Percentiles rank a stretch among this genome's conserved stretches.
Conservation (phyloP, 1,139 yeast genomes). For the Wickerhamiella pararugosa region DNA sequence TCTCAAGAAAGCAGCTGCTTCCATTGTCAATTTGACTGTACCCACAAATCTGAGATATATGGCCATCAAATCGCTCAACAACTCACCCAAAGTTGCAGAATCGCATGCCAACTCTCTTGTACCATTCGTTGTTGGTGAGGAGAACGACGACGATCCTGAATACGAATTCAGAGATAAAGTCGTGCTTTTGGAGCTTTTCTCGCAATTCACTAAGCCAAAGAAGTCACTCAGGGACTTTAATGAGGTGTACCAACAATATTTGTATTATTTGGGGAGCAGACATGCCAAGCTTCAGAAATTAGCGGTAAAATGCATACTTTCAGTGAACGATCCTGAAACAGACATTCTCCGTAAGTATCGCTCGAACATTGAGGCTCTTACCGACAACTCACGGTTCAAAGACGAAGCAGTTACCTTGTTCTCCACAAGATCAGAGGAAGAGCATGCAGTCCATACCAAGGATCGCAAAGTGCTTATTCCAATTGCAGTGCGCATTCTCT, state of each 20-base stretch:
- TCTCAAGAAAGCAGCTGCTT: constrained; percentile 6
- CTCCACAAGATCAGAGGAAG: constrained; percentile 26
- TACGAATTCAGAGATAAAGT: constrained; percentile 40
- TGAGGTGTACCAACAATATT: constrained; percentile 38
- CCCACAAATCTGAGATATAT: constrained; percentile 34
- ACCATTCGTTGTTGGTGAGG: constrained; percentile 26
- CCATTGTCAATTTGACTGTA: constrained; percentile 9
- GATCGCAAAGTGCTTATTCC: constrained; percentile 56
- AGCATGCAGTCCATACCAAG: constrained; percentile 41
- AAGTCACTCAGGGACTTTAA: constrained; percentile 34
- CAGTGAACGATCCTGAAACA: constrained; percentile 39
- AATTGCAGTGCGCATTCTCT: constrained; percentile 58
- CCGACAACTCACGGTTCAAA: constrained; percentile 71
- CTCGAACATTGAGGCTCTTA: constrained; percentile 56
- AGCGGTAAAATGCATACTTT: constrained; percentile 59
- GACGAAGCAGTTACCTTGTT: constrained; percentile 67
- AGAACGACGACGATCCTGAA: constrained; percentile 14
- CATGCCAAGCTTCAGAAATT: constrained; percentile 49
- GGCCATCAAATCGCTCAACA: constrained; percentile 35
- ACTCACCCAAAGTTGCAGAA: constrained; percentile 56
- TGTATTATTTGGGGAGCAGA: constrained; percentile 48
- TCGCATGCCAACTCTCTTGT: constrained; percentile 39
- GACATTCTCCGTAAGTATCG: constrained; percentile 41
- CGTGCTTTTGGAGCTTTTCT: constrained; percentile 43
- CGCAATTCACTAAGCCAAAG: constrained; percentile 50